Percentiles rank a stretch among this genome's conserved stretches.
These are phyloP conservation scores for Rugonectria rugulosa DNA, from an alignment of 2,329 filamentous ascomycete genomes.

Conservation along the genomic window DNA sequence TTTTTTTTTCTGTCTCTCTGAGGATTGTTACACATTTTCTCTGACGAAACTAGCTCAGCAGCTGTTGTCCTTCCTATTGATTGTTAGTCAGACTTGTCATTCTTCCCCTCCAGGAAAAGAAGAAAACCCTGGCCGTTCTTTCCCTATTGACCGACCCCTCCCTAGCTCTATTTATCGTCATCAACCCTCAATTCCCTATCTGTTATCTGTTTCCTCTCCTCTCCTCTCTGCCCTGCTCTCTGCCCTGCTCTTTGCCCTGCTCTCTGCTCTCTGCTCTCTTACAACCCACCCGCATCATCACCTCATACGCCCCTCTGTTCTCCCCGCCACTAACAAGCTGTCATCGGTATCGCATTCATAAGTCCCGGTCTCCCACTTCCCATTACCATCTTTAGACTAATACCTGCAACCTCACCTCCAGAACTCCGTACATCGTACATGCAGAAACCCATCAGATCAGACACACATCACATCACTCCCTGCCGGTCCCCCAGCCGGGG, in stretches of 20 bases:
- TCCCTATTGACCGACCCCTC: too few relatives aligned
- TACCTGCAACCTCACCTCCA: too few relatives aligned
- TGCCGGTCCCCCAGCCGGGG: neutral
- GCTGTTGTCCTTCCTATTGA: neutral
- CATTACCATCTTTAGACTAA: too few relatives aligned
- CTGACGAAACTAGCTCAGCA: neutral
- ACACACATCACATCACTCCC: neutral
- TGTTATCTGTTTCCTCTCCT: neutral
- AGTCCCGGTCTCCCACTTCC: neutral
- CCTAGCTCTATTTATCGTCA: too few relatives aligned
- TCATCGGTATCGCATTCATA: neutral
- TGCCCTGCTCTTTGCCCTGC: neutral
- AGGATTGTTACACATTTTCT: neutral
- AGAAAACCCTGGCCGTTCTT: neutral
- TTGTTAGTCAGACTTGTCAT: neutral
- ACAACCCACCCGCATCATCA: neutral
- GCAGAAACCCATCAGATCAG: neutral
- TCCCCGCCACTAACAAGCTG: neutral
- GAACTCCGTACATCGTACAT: too few relatives aligned
- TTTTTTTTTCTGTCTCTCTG: neutral
- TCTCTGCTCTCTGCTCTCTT: neutral
- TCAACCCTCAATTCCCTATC: neutral
- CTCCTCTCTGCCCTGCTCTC: neutral
- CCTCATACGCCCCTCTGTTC: neutral
- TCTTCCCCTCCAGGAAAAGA: neutral